Percentiles rank a stretch among this genome's conserved stretches.
These are phyloP conservation scores for Plasmodium berghei DNA, from an alignment of 169 alveolate genomes.

Conservation along the genomic window DNA sequence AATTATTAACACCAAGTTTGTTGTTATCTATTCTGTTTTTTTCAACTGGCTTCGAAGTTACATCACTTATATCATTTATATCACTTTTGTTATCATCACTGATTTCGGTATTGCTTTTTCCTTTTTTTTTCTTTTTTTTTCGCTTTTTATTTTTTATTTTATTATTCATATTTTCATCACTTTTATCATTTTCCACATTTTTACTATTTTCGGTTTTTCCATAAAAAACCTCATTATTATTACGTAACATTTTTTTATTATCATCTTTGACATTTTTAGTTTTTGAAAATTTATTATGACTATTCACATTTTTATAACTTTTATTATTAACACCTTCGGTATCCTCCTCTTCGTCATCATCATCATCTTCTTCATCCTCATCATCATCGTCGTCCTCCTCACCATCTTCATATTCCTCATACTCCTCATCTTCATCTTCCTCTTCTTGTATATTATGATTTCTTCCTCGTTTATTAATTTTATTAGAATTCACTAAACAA, in stretches of 20 bases:
- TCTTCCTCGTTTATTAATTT: not conserved
- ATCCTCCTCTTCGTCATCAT: conserved; percentile 11
- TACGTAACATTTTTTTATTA: not conserved
- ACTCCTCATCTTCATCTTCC: conserved; percentile 22
- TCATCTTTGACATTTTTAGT: not conserved
- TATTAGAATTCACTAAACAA: not conserved
- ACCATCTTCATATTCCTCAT: conserved; percentile 17
- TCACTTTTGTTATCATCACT: conserved; percentile 4
- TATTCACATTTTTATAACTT: too few relatives aligned
- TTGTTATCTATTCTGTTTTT: conserved; percentile 4
- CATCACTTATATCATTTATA: not conserved
- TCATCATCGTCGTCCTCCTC: conserved; percentile 47
- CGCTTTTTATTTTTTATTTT: not conserved
- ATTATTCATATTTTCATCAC: not conserved
- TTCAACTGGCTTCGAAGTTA: not conserved
- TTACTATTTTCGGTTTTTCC: not conserved
- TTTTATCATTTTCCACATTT: not conserved
- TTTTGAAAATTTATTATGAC: not conserved
- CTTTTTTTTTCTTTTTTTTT: conserved; percentile 1
- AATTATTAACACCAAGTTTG: not conserved
- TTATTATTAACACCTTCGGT: not conserved
- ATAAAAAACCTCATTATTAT: not conserved
- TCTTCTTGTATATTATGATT: not conserved
- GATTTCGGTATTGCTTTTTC: not conserved
- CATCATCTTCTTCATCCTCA: conserved; percentile 24